phyloP scores from a whole-genome alignment of 352 stramenopile species.

The Globisporangium iwayamae region DNA sequence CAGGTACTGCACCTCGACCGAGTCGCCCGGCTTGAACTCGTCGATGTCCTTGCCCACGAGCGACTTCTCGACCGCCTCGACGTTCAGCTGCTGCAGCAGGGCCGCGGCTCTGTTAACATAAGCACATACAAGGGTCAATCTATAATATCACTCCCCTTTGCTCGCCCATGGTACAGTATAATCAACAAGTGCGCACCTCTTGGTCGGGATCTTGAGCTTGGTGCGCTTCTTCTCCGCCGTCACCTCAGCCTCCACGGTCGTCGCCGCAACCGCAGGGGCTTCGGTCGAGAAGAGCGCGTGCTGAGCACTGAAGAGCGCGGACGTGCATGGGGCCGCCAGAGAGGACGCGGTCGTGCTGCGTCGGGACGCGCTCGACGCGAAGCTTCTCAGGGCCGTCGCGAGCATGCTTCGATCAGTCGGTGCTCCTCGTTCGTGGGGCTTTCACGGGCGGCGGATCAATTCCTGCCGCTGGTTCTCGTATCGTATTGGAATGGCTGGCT shows the following conservation, averaged over 20 bases:
- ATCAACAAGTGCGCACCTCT: conserved; percentile 32
- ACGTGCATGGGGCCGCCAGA: conserved; percentile 5
- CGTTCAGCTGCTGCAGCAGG: conserved; percentile 66
- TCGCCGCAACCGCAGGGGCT: conserved; percentile 10
- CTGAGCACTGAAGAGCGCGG: conserved; percentile 29
- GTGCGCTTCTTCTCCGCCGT: conserved; percentile 37
- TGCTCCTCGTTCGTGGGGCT: conserved; percentile 2
- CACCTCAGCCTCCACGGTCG: conserved; percentile 12
- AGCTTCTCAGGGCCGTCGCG: conserved; percentile 52
- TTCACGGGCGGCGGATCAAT: conserved; percentile 4
- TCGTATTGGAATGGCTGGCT: conserved; percentile 12
- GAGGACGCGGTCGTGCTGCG: neutral
- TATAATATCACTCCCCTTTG: neutral
- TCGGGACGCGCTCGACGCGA: conserved; percentile 30
- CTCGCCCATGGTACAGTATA: neutral
- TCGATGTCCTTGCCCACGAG: conserved; percentile 62
- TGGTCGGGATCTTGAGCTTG: conserved; percentile 83
- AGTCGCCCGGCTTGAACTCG: conserved; percentile 71
- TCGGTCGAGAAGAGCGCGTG: conserved; percentile 42
- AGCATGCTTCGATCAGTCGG: conserved; percentile 33
- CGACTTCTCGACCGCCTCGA: conserved; percentile 62
- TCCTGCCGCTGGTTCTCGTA: neutral
- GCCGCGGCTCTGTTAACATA: conserved; percentile 35
- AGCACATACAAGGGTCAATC: neutral
- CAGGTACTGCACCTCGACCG: conserved; percentile 80